Percentiles rank a stretch among this genome's conserved stretches.
Evolutionary conservation across 345 rosid genomes (phyloP).

Genomic region (Ailanthus altissimus): DNA sequence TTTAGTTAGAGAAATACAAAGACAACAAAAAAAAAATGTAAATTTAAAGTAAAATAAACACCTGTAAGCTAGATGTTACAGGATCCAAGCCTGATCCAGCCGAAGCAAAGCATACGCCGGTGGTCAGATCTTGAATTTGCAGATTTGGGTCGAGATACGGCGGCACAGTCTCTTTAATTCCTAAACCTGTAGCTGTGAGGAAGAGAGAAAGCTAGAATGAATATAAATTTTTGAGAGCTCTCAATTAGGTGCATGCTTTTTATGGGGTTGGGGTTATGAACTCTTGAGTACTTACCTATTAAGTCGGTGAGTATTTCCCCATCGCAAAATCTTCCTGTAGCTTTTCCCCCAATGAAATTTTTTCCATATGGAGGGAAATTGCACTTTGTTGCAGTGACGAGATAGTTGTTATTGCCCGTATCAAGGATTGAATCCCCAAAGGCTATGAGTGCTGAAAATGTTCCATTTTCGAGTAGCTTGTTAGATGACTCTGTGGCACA

Average conservation of each 20-base stretch:
- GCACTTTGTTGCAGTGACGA: constrained; percentile 19
- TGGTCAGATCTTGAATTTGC: constrained; percentile 23
- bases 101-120: constrained; percentile 45
- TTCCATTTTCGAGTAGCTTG: not conserved
- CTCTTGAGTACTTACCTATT: constrained; percentile 26
- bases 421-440: constrained; percentile 52
- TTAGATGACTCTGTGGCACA: not conserved
- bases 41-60: not conserved
- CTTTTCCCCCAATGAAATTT: constrained; percentile 28
- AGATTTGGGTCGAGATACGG: constrained; percentile 37
- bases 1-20: not conserved
- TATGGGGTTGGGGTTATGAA: not conserved
- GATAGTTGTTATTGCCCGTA: constrained; percentile 39
- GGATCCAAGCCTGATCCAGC: constrained; percentile 43
- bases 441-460: constrained; percentile 29
- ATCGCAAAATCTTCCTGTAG: constrained; percentile 42
- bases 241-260: no score
- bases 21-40: not conserved
- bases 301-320: constrained; percentile 40
- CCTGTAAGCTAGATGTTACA: constrained; percentile 24
- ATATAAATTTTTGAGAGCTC: not conserved
- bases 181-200: constrained; percentile 31
- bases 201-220: not conserved
- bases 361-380: constrained; percentile 39
- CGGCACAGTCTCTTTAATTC: constrained; percentile 32